These are phyloP conservation scores for Ceratobasidium sp. DNA, from an alignment of 1,284 basidiomycete species.

Conservation along the genomic window DNA sequence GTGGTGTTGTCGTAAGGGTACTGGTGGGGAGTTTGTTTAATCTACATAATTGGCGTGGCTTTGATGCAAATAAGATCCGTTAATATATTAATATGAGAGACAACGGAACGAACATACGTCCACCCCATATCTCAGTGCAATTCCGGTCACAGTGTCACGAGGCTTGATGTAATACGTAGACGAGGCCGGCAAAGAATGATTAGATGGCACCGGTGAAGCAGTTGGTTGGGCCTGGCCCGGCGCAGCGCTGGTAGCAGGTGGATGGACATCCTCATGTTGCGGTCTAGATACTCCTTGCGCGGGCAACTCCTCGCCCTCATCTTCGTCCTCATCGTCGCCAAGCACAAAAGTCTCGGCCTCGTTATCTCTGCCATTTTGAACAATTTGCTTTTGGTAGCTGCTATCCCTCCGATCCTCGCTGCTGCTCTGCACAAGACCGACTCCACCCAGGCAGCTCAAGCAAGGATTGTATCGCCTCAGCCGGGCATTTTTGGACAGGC, in stretches of 20 bases:
- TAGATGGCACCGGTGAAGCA: not conserved
- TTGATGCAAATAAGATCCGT: conserved; percentile 57
- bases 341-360: conserved; percentile 64
- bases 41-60: conserved; percentile 68
- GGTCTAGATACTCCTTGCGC: conserved; percentile 4
- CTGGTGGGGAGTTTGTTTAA: conserved; percentile 76
- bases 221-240: not conserved
- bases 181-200: conserved; percentile 49
- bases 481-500: conserved; percentile 50
- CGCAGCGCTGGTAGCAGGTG: not conserved
- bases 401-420: conserved; percentile 33
- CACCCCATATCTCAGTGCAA: conserved; percentile 72
- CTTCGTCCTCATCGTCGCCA: conserved; percentile 71
- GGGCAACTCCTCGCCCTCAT: conserved; percentile 49
- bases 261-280: not conserved
- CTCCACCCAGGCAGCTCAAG: conserved; percentile 51
- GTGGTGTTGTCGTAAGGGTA: conserved; percentile 77
- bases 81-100: not conserved
- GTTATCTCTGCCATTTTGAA: conserved; percentile 50
- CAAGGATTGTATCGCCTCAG: conserved; percentile 51
- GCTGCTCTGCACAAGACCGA: conserved; percentile 44
- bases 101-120: conserved; percentile 64
- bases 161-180: conserved; percentile 71
- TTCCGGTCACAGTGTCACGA: conserved; percentile 75
- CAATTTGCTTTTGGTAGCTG: conserved; percentile 21